Percentiles rank a stretch among this genome's conserved stretches.
phyloP scores from a whole-genome alignment of 106 monocot species.

The Xerophyta viscosa region DNA sequence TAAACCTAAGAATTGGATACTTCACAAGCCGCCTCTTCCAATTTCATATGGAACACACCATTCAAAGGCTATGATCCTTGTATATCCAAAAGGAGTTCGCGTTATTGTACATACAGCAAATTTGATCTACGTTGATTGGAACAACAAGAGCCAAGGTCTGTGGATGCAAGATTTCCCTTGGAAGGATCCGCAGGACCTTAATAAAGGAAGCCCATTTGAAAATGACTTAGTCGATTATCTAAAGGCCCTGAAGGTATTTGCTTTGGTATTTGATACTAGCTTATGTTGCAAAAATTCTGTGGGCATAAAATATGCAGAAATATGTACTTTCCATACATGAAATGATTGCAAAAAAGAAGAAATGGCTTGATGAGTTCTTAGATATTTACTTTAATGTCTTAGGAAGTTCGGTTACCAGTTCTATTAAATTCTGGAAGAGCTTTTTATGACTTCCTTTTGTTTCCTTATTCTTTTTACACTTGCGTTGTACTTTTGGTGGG shows the following conservation, averaged over 20 bases:
- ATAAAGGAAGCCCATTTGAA: slow-evolving; percentile 50
- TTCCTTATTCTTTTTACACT: too few species aligned
- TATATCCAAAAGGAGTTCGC: slow-evolving; percentile 75
- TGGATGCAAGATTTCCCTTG: slow-evolving; percentile 99
- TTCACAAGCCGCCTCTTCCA: slow-evolving; percentile 91
- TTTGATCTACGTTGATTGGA: slow-evolving; percentile 95
- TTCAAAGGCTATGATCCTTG: slow-evolving; percentile 90
- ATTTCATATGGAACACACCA: slow-evolving; percentile 98
- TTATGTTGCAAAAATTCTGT: neutral
- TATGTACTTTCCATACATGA: neutral
- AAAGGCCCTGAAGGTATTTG: slow-evolving; percentile 57
- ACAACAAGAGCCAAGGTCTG: slow-evolving; percentile 94
- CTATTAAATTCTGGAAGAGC: too few species aligned
- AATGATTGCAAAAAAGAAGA: too few species aligned
- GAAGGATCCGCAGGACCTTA: slow-evolving; percentile 39
- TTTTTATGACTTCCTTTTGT: too few species aligned
- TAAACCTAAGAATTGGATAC: slow-evolving; percentile 67
- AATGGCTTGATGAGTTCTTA: too few species aligned
- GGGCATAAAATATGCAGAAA: neutral
- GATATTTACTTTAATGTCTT: too few species aligned
- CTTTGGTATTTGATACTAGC: neutral
- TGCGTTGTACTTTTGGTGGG: too few species aligned
- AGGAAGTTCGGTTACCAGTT: too few species aligned
- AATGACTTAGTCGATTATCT: slow-evolving; percentile 93
- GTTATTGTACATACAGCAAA: slow-evolving; percentile 93